Evolutionary conservation across 2,329 filamentous ascomycete species (phyloP), one percentile per base, ranked within the genome.

Genomic region (Rasamsonia emersonii): DNA sequence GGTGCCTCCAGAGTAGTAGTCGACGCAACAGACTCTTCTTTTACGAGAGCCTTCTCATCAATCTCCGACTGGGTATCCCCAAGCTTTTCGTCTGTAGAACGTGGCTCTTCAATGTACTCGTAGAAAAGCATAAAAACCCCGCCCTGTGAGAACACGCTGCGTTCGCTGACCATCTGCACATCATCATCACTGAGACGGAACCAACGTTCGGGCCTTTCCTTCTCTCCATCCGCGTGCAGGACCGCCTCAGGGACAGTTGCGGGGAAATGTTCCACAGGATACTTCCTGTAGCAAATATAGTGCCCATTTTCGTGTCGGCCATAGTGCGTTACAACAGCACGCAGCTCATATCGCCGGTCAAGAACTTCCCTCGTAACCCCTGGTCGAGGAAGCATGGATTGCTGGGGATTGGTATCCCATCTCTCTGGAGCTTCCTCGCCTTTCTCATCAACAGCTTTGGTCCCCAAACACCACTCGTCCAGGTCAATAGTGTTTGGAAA

Each of bases 121-220:
- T 96, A 98, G 56, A 96, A 96, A 1, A 96, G 71, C 89, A 98
- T 96, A 53, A 96, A 96, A 0, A 88, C 89, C 2, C 85, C 86
- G 0, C 78, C 78, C 45, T 93, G 80, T 2, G 68, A 70, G 30
- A 91, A 63, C 0, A 93, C 83, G 17, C 73, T 71, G 8, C 79
- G 70, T 53, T 94, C 84, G 13, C 73, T 73, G 15, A 88, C 81
- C 42, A 74, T 69, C 39, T 69, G 75, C 5, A 96, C 88, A 40
- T 82, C 79, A 38, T 94, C 84, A 48, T 96, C 89, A 54, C 89
- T 96, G 17, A 96, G 68, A 10, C 83, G 72, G 79, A 86, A 98
- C 91, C 91, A 96, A 37, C 75, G 72, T 42, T 72, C 65, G 9
- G 64, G 44, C 16, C 45, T 52, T 20, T 58, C 52, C 35, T 56